A percentile compares a stretch with the other conserved stretches of the same genome.
Conservation (phyloP, 495 filamentous ascomycete species). For the Apiosordaria backusii region DNA sequence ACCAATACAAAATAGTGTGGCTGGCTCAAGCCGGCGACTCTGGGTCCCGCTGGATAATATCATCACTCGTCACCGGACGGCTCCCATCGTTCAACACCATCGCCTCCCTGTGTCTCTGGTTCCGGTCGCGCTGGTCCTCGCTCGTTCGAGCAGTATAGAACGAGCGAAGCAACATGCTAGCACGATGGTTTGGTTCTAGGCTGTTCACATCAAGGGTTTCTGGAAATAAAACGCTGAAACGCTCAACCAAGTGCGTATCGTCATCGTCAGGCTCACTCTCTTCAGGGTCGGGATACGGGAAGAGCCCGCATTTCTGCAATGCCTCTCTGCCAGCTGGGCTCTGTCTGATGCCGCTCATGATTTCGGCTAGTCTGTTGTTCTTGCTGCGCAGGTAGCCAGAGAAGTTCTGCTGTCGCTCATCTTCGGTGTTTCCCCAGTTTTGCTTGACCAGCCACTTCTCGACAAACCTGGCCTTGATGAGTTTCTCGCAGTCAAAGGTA, state of each 20-base stretch:
- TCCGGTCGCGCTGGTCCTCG: slow-evolving; percentile 48
- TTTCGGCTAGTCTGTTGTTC: slow-evolving; percentile 45
- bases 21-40: background rate
- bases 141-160: slow-evolving; percentile 37
- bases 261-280: slow-evolving; percentile 22
- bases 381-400: slow-evolving; percentile 38
- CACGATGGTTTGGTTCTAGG: slow-evolving; percentile 27
- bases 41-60: slow-evolving; percentile 52
- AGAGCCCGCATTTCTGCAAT: slow-evolving; percentile 40
- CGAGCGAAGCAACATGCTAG: slow-evolving; percentile 35
- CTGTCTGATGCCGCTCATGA: slow-evolving; percentile 38
- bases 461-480: slow-evolving; percentile 50
- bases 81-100: slow-evolving; percentile 63
- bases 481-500: slow-evolving; percentile 37
- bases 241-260: slow-evolving; percentile 15
- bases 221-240: slow-evolving; percentile 35
- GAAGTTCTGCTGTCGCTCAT: slow-evolving; percentile 46
- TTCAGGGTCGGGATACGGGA: slow-evolving; percentile 21
- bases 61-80: slow-evolving; percentile 51
- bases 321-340: slow-evolving; percentile 39
- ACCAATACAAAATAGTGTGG: background rate
- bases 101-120: slow-evolving; percentile 57
- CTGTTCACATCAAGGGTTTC: slow-evolving; percentile 33
- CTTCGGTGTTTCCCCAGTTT: slow-evolving; percentile 47
- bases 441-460: slow-evolving; percentile 56